These are phyloP conservation scores for Suillus subalutaceus DNA, from an alignment of 768 basidiomycete genomes.

Conservation along the genomic window DNA sequence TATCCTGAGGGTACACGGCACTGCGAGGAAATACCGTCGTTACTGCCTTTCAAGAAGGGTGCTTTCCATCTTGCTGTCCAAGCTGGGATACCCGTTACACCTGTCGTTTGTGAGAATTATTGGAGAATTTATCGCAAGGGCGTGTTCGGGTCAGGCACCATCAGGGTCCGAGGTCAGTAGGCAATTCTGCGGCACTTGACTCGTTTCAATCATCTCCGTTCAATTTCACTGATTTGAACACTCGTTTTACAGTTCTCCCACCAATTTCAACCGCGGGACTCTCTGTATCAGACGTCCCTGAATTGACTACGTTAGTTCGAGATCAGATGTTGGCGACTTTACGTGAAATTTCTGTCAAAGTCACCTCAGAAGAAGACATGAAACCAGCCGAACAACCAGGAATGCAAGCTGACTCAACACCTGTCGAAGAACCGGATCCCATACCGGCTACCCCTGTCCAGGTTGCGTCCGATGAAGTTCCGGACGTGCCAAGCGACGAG, in stretches of 20 bases:
- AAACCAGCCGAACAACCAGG: conserved; percentile 18
- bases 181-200: neutral
- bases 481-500: conserved; percentile 26
- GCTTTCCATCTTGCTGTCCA: conserved; percentile 96
- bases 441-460: conserved; percentile 24
- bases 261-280: conserved; percentile 79
- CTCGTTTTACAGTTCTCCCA: conserved; percentile 70
- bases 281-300: conserved; percentile 67
- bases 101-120: conserved; percentile 94
- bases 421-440: conserved; percentile 15
- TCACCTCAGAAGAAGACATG: conserved; percentile 32
- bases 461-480: conserved; percentile 32
- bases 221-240: conserved; percentile 13
- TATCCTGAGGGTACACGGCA: conserved; percentile 97
- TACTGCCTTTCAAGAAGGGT: conserved; percentile 96
- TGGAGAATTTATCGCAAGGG: conserved; percentile 82
- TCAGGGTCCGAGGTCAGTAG: conserved; percentile 73
- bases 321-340: conserved; percentile 80
- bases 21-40: conserved; percentile 58
- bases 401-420: conserved; percentile 27
- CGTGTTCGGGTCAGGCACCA: conserved; percentile 71
- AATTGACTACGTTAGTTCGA: conserved; percentile 67
- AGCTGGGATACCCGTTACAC: conserved; percentile 87
- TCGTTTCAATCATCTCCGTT: conserved; percentile 7
- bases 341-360: conserved; percentile 71